Percentiles rank a stretch among this genome's conserved stretches.
These are phyloP conservation scores for Capronia epimyces DNA, from an alignment of 2,329 filamentous ascomycete genomes.

Conservation along the genomic window DNA sequence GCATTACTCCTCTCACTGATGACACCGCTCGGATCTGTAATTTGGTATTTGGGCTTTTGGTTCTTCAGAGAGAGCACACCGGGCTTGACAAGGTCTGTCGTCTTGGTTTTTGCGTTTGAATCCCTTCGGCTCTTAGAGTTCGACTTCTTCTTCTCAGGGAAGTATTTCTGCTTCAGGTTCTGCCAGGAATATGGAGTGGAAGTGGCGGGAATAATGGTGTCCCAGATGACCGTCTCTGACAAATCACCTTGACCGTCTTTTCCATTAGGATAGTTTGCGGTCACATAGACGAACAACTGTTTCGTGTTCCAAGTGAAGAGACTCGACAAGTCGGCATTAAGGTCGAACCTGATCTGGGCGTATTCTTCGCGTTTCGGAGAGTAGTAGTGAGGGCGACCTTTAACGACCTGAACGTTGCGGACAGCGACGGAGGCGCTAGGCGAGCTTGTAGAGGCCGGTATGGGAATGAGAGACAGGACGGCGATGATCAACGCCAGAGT, in stretches of 20 bases:
- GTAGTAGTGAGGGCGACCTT: conserved; percentile 94
- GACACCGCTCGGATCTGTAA: conserved; percentile 79
- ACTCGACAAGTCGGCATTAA: conserved; percentile 82
- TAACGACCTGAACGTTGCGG: conserved; percentile 79
- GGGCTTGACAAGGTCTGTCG: conserved; percentile 29
- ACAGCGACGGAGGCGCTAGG: conserved; percentile 61
- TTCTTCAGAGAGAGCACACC: conserved; percentile 73
- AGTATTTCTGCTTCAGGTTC: conserved; percentile 35
- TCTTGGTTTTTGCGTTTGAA: conserved; percentile 25
- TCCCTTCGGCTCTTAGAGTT: conserved; percentile 27
- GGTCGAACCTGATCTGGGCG: conserved; percentile 85
- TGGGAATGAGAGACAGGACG: conserved; percentile 57
- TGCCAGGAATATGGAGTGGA: conserved; percentile 40
- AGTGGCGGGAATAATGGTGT: conserved; percentile 76
- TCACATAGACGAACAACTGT: conserved; percentile 93
- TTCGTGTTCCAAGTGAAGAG: conserved; percentile 99
- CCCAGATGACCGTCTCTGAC: conserved; percentile 88
- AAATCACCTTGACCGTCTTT: conserved; percentile 19
- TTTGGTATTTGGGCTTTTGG: conserved; percentile 92
- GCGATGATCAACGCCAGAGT: conserved; percentile 74
- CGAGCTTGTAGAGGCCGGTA: conserved; percentile 50
- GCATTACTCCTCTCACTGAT: conserved; percentile 70
- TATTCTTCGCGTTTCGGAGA: conserved; percentile 89
- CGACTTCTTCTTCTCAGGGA: conserved; percentile 31
- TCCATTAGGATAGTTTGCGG: conserved; percentile 59